These are phyloP conservation scores for Suillus weaverae DNA, from an alignment of 768 basidiomycete species.

Conservation along the genomic window DNA sequence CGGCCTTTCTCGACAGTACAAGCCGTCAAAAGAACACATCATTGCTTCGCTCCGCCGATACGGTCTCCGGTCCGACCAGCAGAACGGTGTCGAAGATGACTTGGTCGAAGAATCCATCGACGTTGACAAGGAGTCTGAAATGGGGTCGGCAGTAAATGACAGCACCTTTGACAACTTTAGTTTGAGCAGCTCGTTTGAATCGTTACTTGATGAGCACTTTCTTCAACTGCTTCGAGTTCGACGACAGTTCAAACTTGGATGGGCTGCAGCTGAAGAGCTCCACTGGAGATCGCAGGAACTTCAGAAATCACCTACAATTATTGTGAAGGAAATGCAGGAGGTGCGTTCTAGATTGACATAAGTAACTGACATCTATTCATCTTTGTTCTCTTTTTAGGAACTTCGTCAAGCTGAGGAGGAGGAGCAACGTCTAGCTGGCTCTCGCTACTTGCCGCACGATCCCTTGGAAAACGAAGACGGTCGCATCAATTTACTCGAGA, in stretches of 20 bases:
- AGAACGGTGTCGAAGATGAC: slow-evolving; percentile 28
- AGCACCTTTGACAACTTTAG: slow-evolving; percentile 60
- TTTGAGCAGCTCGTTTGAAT: slow-evolving; percentile 62
- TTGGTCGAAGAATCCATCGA: background rate
- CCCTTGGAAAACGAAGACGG: slow-evolving; percentile 40
- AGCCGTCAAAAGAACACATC: slow-evolving; percentile 53
- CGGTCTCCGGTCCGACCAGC: slow-evolving; percentile 44
- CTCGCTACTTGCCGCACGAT: slow-evolving; percentile 54
- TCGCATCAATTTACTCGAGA: slow-evolving; percentile 58
- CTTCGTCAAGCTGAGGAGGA: slow-evolving; percentile 41
- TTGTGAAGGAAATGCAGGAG: slow-evolving; percentile 34
- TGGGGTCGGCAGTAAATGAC: slow-evolving; percentile 34
- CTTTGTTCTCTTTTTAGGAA: slow-evolving; percentile 8
- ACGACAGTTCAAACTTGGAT: slow-evolving; percentile 54
- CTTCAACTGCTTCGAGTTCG: slow-evolving; percentile 53
- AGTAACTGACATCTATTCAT: background rate
- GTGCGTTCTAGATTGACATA: slow-evolving; percentile 22
- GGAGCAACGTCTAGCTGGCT: slow-evolving; percentile 40
- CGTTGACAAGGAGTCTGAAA: slow-evolving; percentile 7
- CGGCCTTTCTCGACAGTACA: slow-evolving; percentile 60
- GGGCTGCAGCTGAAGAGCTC: slow-evolving; percentile 68
- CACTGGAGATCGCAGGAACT: slow-evolving; percentile 43
- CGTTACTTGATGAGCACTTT: slow-evolving; percentile 57
- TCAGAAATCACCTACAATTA: slow-evolving; percentile 42
- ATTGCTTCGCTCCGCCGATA: slow-evolving; percentile 50